Evolutionary conservation across 2,329 filamentous ascomycete genomes (phyloP), one percentile per base, ranked within the genome.

Genomic region (Cladosporium sphaerospermum): DNA sequence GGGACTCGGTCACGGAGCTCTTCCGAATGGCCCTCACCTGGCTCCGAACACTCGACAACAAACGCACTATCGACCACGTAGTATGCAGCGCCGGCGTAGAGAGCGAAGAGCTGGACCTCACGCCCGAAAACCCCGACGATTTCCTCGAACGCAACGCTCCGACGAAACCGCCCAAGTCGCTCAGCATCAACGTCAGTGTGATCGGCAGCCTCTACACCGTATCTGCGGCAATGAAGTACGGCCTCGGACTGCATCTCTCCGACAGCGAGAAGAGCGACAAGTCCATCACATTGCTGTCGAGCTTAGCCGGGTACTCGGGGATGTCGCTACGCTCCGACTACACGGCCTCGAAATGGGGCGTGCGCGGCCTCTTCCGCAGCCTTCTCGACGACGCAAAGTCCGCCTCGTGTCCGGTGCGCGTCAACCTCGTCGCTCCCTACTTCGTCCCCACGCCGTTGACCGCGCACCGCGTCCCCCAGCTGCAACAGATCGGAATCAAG

Each of bases 291-390:
- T 2, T 45, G 14, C 14, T 45, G 9, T 9, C 31, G 3, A 45
- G 44, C 16, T 33, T 45, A 14, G 31, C 44, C 7, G 44, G 44
- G 14, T 45, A 34, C 16, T 10, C 44, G 10, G 32, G 44, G 5
- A 45, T 36, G 8, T n/a, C 44, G 11, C n/a, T 1, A 1, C 31
- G 11, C 2, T 19, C 31, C 10, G 44, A 45, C 44, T 45, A 45
- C 32, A 45, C 44, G 6, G 31, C 44, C 8, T 45, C 44, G 7
- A 45, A 45, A 36, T 45, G 44, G 44, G 44, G 44, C 14, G 44
- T 45, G 16, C 31, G 44, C 9, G 44, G 44, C 5, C 16, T 45
- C 2, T 45, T 34, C 9, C 44, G 44, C 31, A 45, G 44, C 13
- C 32, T 45, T 1, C n/a, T 45, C 11, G 32, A 45, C 14, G 44